Conservation (phyloP, 1,284 basidiomycete species). For the Pyrrhoderma noxium region DNA sequence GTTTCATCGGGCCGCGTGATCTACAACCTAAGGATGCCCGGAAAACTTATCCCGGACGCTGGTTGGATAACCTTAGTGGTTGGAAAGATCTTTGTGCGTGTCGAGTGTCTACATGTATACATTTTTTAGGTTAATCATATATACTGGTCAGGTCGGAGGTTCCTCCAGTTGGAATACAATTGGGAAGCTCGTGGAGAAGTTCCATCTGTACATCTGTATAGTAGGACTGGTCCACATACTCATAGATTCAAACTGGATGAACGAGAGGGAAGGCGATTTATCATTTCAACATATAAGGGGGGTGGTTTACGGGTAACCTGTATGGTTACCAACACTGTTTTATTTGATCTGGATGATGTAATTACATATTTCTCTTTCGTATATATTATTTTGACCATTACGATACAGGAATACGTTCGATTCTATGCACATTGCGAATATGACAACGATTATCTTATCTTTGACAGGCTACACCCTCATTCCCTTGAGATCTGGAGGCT, state of each 20-base stretch:
- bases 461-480: slow-evolving; percentile 46
- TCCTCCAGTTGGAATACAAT: slow-evolving; percentile 38
- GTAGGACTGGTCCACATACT: slow-evolving; percentile 31
- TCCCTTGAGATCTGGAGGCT: slow-evolving; percentile 65
- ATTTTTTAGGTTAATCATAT: not conserved
- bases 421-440: slow-evolving; percentile 66
- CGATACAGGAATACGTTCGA: slow-evolving; percentile 42
- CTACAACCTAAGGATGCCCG: slow-evolving; percentile 28
- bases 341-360: slow-evolving; percentile 50
- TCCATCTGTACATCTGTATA: slow-evolving; percentile 12
- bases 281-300: slow-evolving; percentile 45
- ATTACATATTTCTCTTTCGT: not conserved
- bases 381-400: not conserved
- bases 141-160: slow-evolving; percentile 35
- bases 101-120: not conserved
- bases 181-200: slow-evolving; percentile 46
- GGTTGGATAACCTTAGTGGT: slow-evolving; percentile 27
- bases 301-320: slow-evolving; percentile 54
- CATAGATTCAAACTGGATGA: slow-evolving; percentile 74
- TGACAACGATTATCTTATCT: slow-evolving; percentile 60
- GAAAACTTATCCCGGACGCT: slow-evolving; percentile 25
- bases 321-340: slow-evolving; percentile 35
- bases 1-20: slow-evolving; percentile 30
- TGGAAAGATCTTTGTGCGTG: slow-evolving; percentile 59
- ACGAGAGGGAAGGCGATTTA: slow-evolving; percentile 34